Percentiles rank a stretch among this genome's conserved stretches.
Evolutionary conservation across 371 early-diverging fungal genomes (phyloP).

Genomic region (Mortierella polycephala): DNA sequence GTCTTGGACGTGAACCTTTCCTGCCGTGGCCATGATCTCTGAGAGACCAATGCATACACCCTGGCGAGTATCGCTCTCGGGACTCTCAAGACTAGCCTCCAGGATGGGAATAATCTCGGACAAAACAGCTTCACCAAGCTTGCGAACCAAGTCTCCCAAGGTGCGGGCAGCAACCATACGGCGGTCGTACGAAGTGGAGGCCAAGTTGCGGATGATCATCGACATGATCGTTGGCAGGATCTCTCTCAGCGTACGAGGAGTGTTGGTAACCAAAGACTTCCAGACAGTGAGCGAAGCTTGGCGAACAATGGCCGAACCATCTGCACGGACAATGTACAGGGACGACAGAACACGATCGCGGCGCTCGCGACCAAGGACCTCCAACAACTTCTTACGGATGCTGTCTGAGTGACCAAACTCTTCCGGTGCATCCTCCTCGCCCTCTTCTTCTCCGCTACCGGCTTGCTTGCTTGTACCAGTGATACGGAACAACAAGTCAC

Average conservation of each 20-base stretch:
- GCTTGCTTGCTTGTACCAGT: conserved; percentile 83
- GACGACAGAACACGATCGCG: conserved; percentile 91
- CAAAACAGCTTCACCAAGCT: conserved; percentile 92
- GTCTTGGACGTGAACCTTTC: conserved; percentile 82
- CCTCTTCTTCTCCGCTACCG: conserved; percentile 62
- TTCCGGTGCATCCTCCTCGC: conserved; percentile 60
- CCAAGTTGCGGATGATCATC: conserved; percentile 84
- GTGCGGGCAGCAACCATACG: conserved; percentile 90
- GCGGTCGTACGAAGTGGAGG: conserved; percentile 77
- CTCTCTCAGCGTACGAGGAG: conserved; percentile 96
- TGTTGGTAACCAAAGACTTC: conserved; percentile 95
- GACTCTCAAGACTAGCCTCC: conserved; percentile 78
- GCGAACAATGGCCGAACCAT: conserved; percentile 86
- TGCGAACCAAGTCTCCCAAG: conserved; percentile 94
- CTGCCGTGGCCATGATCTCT: conserved; percentile 90
- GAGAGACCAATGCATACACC: conserved; percentile 94
- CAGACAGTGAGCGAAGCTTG: conserved; percentile 87
- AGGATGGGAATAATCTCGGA: conserved; percentile 90
- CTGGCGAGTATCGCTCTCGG: conserved; percentile 77
- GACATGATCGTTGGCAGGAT: conserved; percentile 89
- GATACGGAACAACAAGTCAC: conserved; percentile 93
- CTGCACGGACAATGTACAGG: conserved; percentile 91
- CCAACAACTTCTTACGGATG: conserved; percentile 80
- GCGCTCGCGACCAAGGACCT: conserved; percentile 88
- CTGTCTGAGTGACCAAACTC: conserved; percentile 68